Evolutionary conservation across 2,329 filamentous ascomycete species (phyloP), one percentile per base, ranked within the genome.

Genomic region (Torrubiellomyces zombiae): DNA sequence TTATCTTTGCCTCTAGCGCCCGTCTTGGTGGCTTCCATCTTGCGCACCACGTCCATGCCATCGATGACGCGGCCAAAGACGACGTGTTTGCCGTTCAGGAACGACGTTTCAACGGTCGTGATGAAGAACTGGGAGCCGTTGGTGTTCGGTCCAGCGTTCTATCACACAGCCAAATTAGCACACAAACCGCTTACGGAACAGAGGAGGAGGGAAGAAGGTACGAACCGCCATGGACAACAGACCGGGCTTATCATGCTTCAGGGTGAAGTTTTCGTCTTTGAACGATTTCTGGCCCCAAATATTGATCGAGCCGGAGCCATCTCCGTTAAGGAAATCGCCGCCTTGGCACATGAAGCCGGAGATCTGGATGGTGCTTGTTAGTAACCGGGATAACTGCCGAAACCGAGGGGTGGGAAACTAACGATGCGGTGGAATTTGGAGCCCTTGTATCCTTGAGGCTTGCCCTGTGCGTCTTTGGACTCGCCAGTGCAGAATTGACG

Each of bases 51-150:
- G 31, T 94, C 82, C 67, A 94, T 76, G 18, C 86, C 85, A 20
- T 85, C 79, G 21, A 82, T 61, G 2, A 95, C 86, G 47, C 79
- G 75, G 25, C 89, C 89, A 41, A 95, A 95, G 11, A 95, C 85
- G 28, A 93, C 83, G 49, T 98, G 89, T 55, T 95, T 95, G 44
- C 67, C 69, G 52, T 95, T 78, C 14, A 98, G 58, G 45, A 91
- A 91, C 2, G 82, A 81, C 0, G 86, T 89, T 5, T 78, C 63
- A 2, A 77, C 77, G 0, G 80, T 89, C 3, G 85, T 94, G 56
- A 95, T 86, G 63, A 98, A 98, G 62, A 98, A 98, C 46, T 95
- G 89, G 31, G 73, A 83, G 18, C 89, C 89, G 50, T 95, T 95
- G 36, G 80, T 86, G 53, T 94, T 78, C 27, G 80, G 78, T 1